A percentile compares a stretch with the other conserved stretches of the same genome.
phyloP scores from a whole-genome alignment of 2,329 filamentous ascomycete species.

The Hypoxylon sp. region DNA sequence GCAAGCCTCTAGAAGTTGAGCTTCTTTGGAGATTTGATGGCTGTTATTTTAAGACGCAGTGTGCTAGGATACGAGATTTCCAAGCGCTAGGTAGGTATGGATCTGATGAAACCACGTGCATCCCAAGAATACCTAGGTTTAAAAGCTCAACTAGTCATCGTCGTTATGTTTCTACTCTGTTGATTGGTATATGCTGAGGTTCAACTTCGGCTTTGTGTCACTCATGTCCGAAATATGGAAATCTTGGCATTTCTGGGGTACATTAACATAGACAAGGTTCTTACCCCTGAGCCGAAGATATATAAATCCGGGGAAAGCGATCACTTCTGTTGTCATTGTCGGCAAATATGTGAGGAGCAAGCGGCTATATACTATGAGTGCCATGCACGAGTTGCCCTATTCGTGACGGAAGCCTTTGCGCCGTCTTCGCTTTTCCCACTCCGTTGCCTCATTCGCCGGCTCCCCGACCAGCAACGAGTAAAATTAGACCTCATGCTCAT shows the following conservation, averaged over 20 bases:
- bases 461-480: not conserved
- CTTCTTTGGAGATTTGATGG: not conserved
- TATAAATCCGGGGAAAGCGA: slow-evolving; percentile 28
- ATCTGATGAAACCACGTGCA: not conserved
- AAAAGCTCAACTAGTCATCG: not conserved
- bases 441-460: slow-evolving; percentile 25
- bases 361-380: slow-evolving; percentile 16
- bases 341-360: slow-evolving; percentile 22
- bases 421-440: slow-evolving; percentile 27
- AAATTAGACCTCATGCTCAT: slow-evolving; percentile 7
- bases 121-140: not conserved
- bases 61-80: not conserved
- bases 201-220: not conserved
- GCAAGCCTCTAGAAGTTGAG: not conserved
- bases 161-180: not conserved
- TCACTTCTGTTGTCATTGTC: not conserved
- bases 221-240: not conserved
- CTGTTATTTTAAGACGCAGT: not conserved
- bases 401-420: slow-evolving; percentile 32
- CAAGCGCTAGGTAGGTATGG: too few relatives aligned
- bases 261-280: not conserved
- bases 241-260: slow-evolving; percentile 20
- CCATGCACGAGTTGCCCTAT: slow-evolving; percentile 8
- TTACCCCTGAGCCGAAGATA: slow-evolving; percentile 21
- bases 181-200: not conserved